Evolutionary conservation across 1,139 yeast genomes (phyloP), one percentile per base, ranked within the genome.

Genomic region (Magnusiomyces clavatus): DNA sequence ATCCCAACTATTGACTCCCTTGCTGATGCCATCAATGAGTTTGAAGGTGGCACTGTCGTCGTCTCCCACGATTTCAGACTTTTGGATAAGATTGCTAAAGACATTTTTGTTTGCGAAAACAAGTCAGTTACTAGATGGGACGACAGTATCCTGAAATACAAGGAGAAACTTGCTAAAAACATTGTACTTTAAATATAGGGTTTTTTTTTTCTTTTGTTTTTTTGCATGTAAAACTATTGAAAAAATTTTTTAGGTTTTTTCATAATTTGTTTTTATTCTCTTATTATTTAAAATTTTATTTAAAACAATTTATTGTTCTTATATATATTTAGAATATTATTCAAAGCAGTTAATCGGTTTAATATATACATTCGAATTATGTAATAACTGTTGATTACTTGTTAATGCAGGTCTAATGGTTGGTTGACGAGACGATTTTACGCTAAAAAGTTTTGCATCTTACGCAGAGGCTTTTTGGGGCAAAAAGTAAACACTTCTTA

Each of bases 11-110:
- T 92, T 67, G 98, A 94, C 74, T 92, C 98, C 45, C 78, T 92
- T 66, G 98, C 97, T 54, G 95, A 86, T 55, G 98, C 98, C 58
- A 90, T 94, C 68, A 83, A 88, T 61, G 85, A 81, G 43, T 94
- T 86, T 77, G 86, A 83, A 66, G 98, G 98, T 74, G 98, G 98
- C 78, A 97, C 92, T 54, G 96, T 89, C 60, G 96, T 92, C 57
- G 98, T 92, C 60, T 89, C 97, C 57, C 99, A 92, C 81, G 99
- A 92, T 77, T 92, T 94, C 92, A 85, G 98, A 76, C 80, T 92
- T 67, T 80, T 92, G 71, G 97, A 92, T 72, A 90, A 89, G 76
- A 88, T 94, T 68, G 98, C 98, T 56, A 87, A 92, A 76, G 97
- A 92, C 66, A 92, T 92, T 70, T 90, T 78, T 65, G 98, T 92